A percentile compares a stretch with the other conserved stretches of the same genome.
These are phyloP conservation scores for Globisporangium carolinianum DNA, from an alignment of 352 stramenopile species.

Conservation along the genomic window DNA sequence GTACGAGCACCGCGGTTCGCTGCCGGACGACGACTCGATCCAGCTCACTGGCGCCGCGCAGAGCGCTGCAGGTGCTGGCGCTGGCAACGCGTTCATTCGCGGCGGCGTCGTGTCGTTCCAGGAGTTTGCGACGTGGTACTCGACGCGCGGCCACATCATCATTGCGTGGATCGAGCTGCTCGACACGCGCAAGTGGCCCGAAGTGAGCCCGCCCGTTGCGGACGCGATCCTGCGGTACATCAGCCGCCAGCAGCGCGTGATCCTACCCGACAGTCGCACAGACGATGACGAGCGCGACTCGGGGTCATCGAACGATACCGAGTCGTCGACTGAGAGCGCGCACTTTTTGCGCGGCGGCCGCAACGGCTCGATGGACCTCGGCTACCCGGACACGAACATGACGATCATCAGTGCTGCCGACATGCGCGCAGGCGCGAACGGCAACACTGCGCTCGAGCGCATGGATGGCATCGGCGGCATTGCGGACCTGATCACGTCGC, in stretches of 20 bases:
- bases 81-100: slow-evolving; percentile 60
- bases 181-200: slow-evolving; percentile 78
- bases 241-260: slow-evolving; percentile 56
- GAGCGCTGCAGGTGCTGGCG: slow-evolving; percentile 45
- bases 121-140: slow-evolving; percentile 86
- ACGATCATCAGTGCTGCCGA: slow-evolving; percentile 32
- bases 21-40: slow-evolving; percentile 51
- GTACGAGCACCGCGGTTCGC: slow-evolving; percentile 68
- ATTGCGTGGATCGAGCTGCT: slow-evolving; percentile 86
- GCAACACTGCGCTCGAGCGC: slow-evolving; percentile 26
- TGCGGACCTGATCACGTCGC: slow-evolving; percentile 50
- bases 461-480: slow-evolving; percentile 61
- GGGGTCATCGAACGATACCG: slow-evolving; percentile 53
- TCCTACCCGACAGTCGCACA: slow-evolving; percentile 15
- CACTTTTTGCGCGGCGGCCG: slow-evolving; percentile 20
- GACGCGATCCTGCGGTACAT: slow-evolving; percentile 77
- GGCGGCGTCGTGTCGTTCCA: slow-evolving; percentile 78
- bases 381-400: slow-evolving; percentile 29
- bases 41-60: slow-evolving; percentile 46
- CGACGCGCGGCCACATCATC: slow-evolving; percentile 65
- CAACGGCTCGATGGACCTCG: slow-evolving; percentile 32
- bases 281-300: slow-evolving; percentile 33
- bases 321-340: slow-evolving; percentile 58
- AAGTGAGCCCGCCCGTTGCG: slow-evolving; percentile 47
- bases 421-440: slow-evolving; percentile 24